phyloP scores from a whole-genome alignment of 768 basidiomycete genomes.

The Chlorophyllum brunneum region DNA sequence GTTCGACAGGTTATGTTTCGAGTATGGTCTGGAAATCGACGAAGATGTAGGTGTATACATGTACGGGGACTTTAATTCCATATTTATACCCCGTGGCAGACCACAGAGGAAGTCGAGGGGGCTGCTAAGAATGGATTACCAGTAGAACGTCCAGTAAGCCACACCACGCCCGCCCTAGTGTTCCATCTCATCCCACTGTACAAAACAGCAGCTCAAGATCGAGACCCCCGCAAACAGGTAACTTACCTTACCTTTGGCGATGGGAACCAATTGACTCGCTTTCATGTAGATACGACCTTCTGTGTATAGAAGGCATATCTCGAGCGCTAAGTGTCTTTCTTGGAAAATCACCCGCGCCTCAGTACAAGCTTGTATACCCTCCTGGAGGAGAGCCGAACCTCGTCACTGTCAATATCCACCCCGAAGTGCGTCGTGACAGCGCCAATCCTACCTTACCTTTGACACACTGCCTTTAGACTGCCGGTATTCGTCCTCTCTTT shows the following conservation, averaged over 20 bases:
- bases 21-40: slow-evolving; percentile 96
- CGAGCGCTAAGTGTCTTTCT: slow-evolving; percentile 84
- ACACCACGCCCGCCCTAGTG: no score
- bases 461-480: slow-evolving; percentile 44
- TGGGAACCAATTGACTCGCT: slow-evolving; percentile 8
- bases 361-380: slow-evolving; percentile 72
- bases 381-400: slow-evolving; percentile 62
- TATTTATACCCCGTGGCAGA: slow-evolving; percentile 42
- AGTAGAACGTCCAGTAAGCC: slow-evolving; percentile 73
- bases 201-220: slow-evolving; percentile 90
- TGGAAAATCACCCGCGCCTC: slow-evolving; percentile 58
- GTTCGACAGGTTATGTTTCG: slow-evolving; percentile 93
- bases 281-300: slow-evolving; percentile 80
- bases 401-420: slow-evolving; percentile 62
- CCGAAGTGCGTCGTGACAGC: slow-evolving; percentile 53
- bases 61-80: neutral
- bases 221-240: slow-evolving; percentile 98
- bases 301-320: slow-evolving; percentile 95
- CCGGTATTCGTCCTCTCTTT: slow-evolving; percentile 84
- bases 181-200: neutral
- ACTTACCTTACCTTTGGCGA: neutral
- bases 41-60: slow-evolving; percentile 73
- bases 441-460: neutral
- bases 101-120: slow-evolving; percentile 82
- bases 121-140: slow-evolving; percentile 81